Base-by-base conservation (phyloP, 257 asterid genomes). In the Oldenlandia corymbosa region DNA sequence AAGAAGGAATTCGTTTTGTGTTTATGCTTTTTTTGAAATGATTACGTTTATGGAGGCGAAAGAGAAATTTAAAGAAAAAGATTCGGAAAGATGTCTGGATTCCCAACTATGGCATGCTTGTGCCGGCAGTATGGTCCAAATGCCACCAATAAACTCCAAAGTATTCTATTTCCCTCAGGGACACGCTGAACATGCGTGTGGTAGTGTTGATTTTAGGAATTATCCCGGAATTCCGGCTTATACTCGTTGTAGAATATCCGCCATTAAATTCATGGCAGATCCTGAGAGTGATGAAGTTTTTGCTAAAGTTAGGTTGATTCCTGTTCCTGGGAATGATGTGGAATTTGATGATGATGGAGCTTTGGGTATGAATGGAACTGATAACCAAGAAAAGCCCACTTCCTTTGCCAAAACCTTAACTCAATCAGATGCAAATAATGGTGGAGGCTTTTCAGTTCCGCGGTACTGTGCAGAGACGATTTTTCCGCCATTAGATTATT, bases 81-180 rank as follows among this genome's bases (percentile, higher is more conserved):
- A 85, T 75, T 63, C 73, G 21, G 95, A 77, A 55, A 85, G 72
- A 30, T 79, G 88, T 60, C 75, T 92, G 74, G 99, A 87, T 77
- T 82, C 96, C 67, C 99, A 84, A 71, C 51, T 92, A n/a, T 92
- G 99, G 97, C 97, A 89, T 71, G 99, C 97, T 51, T 92, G 99
- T 79, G 99, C 97, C 36, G 99, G 99, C 28, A 81, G 88, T 73
- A 87, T 89, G 96, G 94, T 87, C 64, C 96, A 89, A 73, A 89
- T 89, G 89, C 97, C 91, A 0, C 49, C 76, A 4, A 61, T 78
- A 20, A 82, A 86, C 71, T 79, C 99, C 1, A 75, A 74, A 58
- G 96, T 92, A 5, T 85, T 70, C 58, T 92, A 92, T 79, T 92
- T 92, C 71, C 96, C 98, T n/a, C 98, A 88, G 57, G 98, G 98